Base-by-base conservation (phyloP, 495 filamentous ascomycete species). In the Venustampulla echinocandica region DNA sequence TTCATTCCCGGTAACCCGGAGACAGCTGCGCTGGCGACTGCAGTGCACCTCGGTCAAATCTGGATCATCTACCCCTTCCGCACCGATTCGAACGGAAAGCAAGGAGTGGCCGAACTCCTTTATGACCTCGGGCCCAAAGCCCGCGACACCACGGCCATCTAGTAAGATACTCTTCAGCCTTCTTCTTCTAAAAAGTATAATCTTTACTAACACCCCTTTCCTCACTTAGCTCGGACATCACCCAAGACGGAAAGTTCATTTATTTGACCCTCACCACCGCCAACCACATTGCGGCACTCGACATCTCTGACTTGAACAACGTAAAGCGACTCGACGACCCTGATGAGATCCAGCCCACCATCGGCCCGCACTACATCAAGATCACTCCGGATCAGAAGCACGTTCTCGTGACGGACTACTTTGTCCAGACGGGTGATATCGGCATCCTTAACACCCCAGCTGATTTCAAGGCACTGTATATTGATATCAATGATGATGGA, bases 11-110 rank as follows among this genome's bases (percentile, higher is more conserved):
- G 74, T 7, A 77, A 82, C 63, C 47, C 62, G 2, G 77, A 82
- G 46, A 61, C 63, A 17, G 77, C 77, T 19, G 77, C 76, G 21
- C 64, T 82, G 17, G 78, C 77, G 10, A 79, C 77, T 38, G 77
- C 78, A 5, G 78, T 80, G 18, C 70, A 75, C 33, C 70, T 76
- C 4, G 78, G 75, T 28, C 73, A 80, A 56, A 73, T 80, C 36
- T 80, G 77, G 76, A 76, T 80, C 55, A 76, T 82, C 63, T 80
- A 80, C 54, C 78, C 78, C 13, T 70, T 72, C 61, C 73, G 73
- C 43, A 73, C 59, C 37, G 66, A 75, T 46, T 49, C 60, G 9
- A 65, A 69, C 39, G 76, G 75, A 43, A 72, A 71, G 9, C 76
- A 70, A 43, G 78, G 78, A 40, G 65, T 71, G 11, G 69, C 75